Evolutionary conservation across 2,329 filamentous ascomycete genomes (phyloP).

Genomic region (Fusarium multiceps): DNA sequence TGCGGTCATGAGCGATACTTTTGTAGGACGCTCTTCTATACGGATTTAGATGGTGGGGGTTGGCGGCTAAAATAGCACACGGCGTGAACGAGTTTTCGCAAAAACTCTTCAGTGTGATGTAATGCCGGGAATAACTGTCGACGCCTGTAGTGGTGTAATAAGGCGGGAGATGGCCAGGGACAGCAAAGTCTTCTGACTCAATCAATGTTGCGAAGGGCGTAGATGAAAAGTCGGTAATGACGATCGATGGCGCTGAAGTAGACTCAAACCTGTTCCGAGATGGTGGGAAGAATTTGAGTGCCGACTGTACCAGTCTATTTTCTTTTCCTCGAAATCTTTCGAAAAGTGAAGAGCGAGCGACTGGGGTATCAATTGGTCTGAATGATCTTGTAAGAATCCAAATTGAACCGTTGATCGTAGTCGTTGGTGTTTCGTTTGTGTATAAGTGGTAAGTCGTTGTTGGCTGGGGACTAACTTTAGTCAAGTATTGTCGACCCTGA

Average conservation of each 20-base stretch:
- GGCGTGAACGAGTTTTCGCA: conserved; percentile 25
- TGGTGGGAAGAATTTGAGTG: conserved; percentile 37
- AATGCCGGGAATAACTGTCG: conserved; percentile 27
- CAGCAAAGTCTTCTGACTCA: conserved; percentile 30
- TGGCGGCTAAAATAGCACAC: conserved; percentile 34
- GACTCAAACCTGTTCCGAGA: conserved; percentile 29
- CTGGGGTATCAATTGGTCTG: conserved; percentile 26
- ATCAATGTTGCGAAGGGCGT: conserved; percentile 13
- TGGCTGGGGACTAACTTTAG: conserved; percentile 25
- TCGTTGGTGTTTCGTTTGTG: conserved; percentile 14
- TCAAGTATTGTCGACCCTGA: conserved; percentile 17
- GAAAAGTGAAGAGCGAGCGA: conserved; percentile 7
- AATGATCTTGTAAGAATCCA: conserved; percentile 7
- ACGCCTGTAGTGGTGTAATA: conserved; percentile 22
- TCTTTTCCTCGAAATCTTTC: conserved; percentile 22
- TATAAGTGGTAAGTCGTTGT: conserved; percentile 31
- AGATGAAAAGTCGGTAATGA: conserved; percentile 28
- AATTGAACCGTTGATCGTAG: conserved; percentile 9
- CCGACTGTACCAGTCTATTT: conserved; percentile 17
- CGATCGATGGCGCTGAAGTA: conserved; percentile 16
- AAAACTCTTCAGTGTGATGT: conserved; percentile 38
- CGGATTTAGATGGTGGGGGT: conserved; percentile 23
- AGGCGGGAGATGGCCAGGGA: conserved; percentile 38
- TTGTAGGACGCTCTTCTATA: conserved; percentile 29
- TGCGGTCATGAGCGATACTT: conserved; percentile 34